Evolutionary conservation across 2,329 filamentous ascomycete genomes (phyloP), one percentile per base, ranked within the genome.

Genomic region (Exophiala calicioides): DNA sequence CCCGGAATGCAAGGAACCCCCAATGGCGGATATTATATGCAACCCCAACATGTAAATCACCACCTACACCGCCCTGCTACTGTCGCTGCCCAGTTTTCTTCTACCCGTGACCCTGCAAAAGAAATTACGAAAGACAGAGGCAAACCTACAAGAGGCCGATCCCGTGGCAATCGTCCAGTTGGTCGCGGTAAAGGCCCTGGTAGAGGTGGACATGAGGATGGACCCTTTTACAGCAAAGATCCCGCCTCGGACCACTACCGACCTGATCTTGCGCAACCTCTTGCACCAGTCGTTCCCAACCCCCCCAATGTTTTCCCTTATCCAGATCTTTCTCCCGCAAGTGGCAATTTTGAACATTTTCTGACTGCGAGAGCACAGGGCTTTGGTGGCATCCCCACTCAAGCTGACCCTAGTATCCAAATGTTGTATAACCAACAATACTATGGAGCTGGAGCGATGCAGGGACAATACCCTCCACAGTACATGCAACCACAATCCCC

Each of bases 281-380:
- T 56, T 44, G 44, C 49, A 48, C 39, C 55, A 49, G 43, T 54
- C 46, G 33, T 43, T 55, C 36, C 50, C 55, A 39, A 50, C 58
- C 44, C 58, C 54, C 58, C 62, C 60, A 45, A 55, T 49, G 35
- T 62, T 50, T 60, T 68, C 46, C 56, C 63, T 56, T 52, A 34
- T 36, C 65, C 80, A 64, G 80, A 88, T 69, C 69, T 90, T 48
- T 83, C 84, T 54, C 85, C 85, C 50, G 80, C 82, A 62, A 84
- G 74, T 64, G 80, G 81, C 62, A 77, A 82, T 57, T 88, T 85
- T 77, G 85, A 90, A 67, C 77, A 79, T 56, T 77, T 79, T 80
- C 85, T 90, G 75, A 89, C 81, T 62, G 57, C 66, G 45, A 69
- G 79, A 79, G 71, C 72, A 79, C 64, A 86, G 57, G 52, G 38